phyloP scores from a whole-genome alignment of 352 stramenopile genomes.

The Phytopythium helicoides region DNA sequence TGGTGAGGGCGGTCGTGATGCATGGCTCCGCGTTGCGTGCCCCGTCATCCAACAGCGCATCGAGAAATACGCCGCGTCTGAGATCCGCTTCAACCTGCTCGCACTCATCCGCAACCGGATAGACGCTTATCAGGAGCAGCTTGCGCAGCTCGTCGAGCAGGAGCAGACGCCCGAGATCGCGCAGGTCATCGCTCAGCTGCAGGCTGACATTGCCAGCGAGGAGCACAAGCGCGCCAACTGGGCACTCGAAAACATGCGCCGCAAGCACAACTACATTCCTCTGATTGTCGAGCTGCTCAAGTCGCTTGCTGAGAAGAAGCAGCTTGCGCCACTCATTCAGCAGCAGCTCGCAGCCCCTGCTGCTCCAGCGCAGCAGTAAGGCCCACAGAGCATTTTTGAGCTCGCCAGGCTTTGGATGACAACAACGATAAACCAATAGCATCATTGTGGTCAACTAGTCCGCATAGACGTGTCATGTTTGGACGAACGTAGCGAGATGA shows the following conservation, averaged over 20 bases:
- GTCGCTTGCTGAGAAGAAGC: slow-evolving; percentile 87
- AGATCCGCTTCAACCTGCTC: slow-evolving; percentile 98
- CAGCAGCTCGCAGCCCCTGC: slow-evolving; percentile 43
- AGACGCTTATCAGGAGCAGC: slow-evolving; percentile 46
- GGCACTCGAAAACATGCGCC: slow-evolving; percentile 89
- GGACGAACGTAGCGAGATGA: too few species aligned
- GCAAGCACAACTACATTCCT: slow-evolving; percentile 97
- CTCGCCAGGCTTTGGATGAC: too few species aligned
- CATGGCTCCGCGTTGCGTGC: slow-evolving; percentile 89
- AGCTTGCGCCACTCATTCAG: slow-evolving; percentile 79
- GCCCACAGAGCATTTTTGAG: not conserved
- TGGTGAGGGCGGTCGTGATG: slow-evolving; percentile 22
- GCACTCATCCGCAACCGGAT: slow-evolving; percentile 87
- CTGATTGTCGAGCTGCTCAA: slow-evolving; percentile 94
- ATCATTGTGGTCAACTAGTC: too few species aligned
- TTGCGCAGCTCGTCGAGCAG: slow-evolving; percentile 32
- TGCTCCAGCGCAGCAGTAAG: slow-evolving; percentile 19
- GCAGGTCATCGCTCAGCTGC: slow-evolving; percentile 39
- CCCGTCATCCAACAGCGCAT: slow-evolving; percentile 94
- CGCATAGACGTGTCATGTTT: too few species aligned
- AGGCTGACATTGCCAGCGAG: slow-evolving; percentile 48
- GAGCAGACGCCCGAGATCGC: slow-evolving; percentile 31
- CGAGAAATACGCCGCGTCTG: slow-evolving; percentile 80
- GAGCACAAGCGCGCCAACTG: slow-evolving; percentile 77
- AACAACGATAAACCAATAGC: too few species aligned